Conservation (phyloP, 2,329 filamentous ascomycete species). For the Dactylonectria macrodidyma region DNA sequence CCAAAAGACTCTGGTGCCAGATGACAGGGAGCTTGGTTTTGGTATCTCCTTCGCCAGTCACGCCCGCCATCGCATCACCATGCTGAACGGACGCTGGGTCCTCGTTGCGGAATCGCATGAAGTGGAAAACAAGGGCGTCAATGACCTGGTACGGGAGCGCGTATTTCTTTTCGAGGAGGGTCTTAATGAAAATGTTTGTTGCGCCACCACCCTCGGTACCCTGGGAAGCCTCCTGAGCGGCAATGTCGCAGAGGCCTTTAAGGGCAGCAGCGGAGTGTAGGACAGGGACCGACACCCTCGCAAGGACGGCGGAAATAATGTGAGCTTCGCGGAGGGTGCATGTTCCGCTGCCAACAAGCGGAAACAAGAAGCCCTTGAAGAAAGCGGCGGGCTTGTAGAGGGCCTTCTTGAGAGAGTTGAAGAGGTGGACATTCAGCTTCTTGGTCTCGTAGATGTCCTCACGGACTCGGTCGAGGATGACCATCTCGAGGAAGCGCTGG, state of each 20-base stretch:
- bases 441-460: constrained; percentile 95
- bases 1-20: constrained; percentile 94
- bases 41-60: constrained; percentile 62
- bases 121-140: constrained; percentile 96
- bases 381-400: constrained; percentile 96
- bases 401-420: constrained; percentile 91
- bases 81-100: constrained; percentile 70
- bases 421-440: constrained; percentile 95
- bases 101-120: constrained; percentile 86
- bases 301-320: constrained; percentile 89
- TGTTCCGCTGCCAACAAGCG: constrained; percentile 86
- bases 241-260: constrained; percentile 93
- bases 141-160: constrained; percentile 95
- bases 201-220: constrained; percentile 90
- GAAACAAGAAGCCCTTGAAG: constrained; percentile 97
- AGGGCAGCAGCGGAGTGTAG: constrained; percentile 93
- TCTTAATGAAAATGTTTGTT: constrained; percentile 95
- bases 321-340: constrained; percentile 93
- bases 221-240: constrained; percentile 87
- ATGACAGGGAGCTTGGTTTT: constrained; percentile 85
- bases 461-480: constrained; percentile 91
- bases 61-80: constrained; percentile 67
- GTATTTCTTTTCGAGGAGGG: constrained; percentile 96
- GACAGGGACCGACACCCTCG: constrained; percentile 88
- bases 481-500: constrained; percentile 87